A percentile compares a stretch with the other conserved stretches of the same genome.
These are phyloP conservation scores for Monosporascus sp. DNA, from an alignment of 2,329 filamentous ascomycete genomes.

Conservation along the genomic window DNA sequence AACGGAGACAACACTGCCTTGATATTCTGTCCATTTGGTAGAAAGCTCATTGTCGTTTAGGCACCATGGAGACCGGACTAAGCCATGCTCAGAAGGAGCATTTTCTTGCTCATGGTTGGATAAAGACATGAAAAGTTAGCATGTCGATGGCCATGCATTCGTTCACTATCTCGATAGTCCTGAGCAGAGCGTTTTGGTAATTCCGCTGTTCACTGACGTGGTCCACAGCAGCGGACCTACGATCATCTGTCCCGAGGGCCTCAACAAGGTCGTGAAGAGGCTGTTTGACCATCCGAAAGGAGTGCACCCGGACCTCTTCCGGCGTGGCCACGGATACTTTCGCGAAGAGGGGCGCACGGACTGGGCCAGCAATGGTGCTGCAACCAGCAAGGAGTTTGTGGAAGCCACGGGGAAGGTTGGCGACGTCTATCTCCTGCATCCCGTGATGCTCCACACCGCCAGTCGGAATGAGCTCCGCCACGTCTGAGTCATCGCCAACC, in stretches of 20 bases:
- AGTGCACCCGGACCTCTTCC: constrained; percentile 41
- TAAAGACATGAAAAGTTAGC: constrained; percentile 52
- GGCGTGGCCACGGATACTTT: constrained; percentile 56
- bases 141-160: constrained; percentile 69
- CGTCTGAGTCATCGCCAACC: constrained; percentile 52
- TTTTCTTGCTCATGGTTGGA: no score
- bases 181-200: constrained; percentile 64
- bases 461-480: constrained; percentile 41
- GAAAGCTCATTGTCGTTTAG: no score
- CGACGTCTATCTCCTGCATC: constrained; percentile 55
- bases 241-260: constrained; percentile 56
- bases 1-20: no score
- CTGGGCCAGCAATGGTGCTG: constrained; percentile 30
- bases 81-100: no score
- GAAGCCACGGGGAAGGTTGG: constrained; percentile 50
- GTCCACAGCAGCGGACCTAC: constrained; percentile 57
- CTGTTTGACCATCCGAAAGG: constrained; percentile 59
- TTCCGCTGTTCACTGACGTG: constrained; percentile 63
- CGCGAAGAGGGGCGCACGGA: constrained; percentile 31
- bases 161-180: constrained; percentile 66
- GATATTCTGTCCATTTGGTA: no score
- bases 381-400: constrained; percentile 28
- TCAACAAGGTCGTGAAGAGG: constrained; percentile 51
- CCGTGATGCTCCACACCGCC: constrained; percentile 55
- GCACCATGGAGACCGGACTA: no score